Evolutionary conservation across 129 eudicot species (phyloP), one percentile per base, ranked within the genome.

Genomic region (Helianthus tuberosus): DNA sequence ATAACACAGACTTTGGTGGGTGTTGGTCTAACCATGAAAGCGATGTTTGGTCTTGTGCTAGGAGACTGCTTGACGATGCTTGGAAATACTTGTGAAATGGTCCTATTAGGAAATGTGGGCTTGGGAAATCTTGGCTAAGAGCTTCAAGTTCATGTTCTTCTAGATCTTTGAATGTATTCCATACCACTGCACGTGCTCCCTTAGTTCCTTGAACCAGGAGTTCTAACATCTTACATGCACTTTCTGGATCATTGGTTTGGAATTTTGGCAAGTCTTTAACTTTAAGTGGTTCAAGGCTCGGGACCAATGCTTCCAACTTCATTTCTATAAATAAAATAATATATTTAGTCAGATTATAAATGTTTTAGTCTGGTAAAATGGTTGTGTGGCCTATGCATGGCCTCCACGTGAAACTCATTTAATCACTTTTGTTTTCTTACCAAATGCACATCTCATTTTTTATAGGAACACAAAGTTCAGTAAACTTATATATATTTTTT

Each of bases 1-100:
- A 76, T 27, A 76, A 41, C 8, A 76, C 68, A 10, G 74, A 76
- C 35, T 66, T 76, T 11, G 65, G 67, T 25, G 68, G 23, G 66
- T 76, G 60, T 20, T 39, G 59, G 61, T 77, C 61, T 69, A 82
- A 70, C 83, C 86, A 82, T 59, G 83, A 60, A 51, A 82, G 61
- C 23, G 66, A 82, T 61, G 73, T 73, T 59, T 61, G 55, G 44
- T 77, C 83, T 50, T 77, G 80, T 6, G n/a, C 48, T 38, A 75
- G 52, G n/a, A 69, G 27, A 27, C 77, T 75, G 8, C 85, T 76
- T 5, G 74, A 25, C 0, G 73, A 55, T 23, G 72, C 66, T 6
- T 46, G 62, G 11, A 74, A 69, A 76, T 55, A 73, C 61, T 82
- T 77, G 77, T 77, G 80, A 43, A 77, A 69, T 43, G 86, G 86